Evolutionary conservation across 345 rosid genomes (phyloP), one percentile per base, ranked within the genome.

Genomic region (Balakata baccata): DNA sequence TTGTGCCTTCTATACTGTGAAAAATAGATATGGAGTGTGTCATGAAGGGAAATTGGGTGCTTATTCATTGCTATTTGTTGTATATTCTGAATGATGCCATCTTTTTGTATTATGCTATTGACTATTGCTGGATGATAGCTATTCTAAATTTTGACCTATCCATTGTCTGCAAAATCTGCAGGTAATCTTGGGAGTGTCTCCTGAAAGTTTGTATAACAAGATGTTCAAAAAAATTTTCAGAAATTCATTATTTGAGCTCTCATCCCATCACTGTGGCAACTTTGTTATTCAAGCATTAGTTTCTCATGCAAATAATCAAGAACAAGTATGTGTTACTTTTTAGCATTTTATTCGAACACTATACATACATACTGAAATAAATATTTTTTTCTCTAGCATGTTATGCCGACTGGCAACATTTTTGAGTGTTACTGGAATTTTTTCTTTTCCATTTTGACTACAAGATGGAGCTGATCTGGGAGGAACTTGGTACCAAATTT

Each of bases 121-220:
- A 18, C 37, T 25, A 20, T 71, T 56, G 53, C 23, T 5, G 13
- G 51, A 70, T 62, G 22, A 34, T 39, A 71, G 34, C 17, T 52
- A 29, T 51, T 72, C 56, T 39, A 51, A 6, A 45, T 51, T 14
- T 54, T 60, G 20, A 43, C 25, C 62, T 17, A 53, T 34, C 57
- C 56, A 39, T 8, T 61, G 53, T 71, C 43, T 54, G 37, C n/a
- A n/a, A 37, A 63, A 37, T 75, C 70, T 83, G 80, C 90, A 95
- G 99, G 97, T 95, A 74, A 87, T 95, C 82, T 67, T 95, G 81
- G 94, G 86, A 80, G 98, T 92, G 74, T 86, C 94, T 68, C 93
- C 99, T 58, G 90, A 87, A 78, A 83, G 82, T 75, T 77, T 95
- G 89, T 92, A 88, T 78, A 66, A 82, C 51, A 93, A 89, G 77